A percentile compares a stretch with the other conserved stretches of the same genome.
Conservation (phyloP, 2,329 filamentous ascomycete genomes). For the Clonostachys rhizophaga region DNA sequence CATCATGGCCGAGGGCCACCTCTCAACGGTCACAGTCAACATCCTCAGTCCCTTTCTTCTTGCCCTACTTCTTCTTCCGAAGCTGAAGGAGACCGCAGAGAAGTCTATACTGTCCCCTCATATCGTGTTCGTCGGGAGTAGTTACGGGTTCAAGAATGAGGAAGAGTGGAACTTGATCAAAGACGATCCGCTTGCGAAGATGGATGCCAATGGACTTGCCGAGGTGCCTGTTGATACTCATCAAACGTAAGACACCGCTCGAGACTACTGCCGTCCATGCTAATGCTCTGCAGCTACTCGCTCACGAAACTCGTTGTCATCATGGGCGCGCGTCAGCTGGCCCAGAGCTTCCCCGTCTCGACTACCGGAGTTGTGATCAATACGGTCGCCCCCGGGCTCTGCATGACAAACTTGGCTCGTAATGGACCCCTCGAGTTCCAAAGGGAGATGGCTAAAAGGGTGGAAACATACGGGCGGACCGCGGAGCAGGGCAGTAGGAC, state of each 20-base stretch:
- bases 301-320: slow-evolving; percentile 21
- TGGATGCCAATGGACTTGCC: too few relatives aligned
- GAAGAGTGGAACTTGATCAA: not conserved
- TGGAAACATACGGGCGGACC: not conserved
- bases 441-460: not conserved
- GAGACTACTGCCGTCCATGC: too few relatives aligned
- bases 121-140: slow-evolving; percentile 22
- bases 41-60: slow-evolving; percentile 33
- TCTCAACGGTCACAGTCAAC: slow-evolving; percentile 2
- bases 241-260: too few relatives aligned
- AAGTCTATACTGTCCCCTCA: slow-evolving; percentile 23
- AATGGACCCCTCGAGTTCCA: not conserved
- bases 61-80: slow-evolving; percentile 33
- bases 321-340: slow-evolving; percentile 22
- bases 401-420: slow-evolving; percentile 5
- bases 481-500: slow-evolving; percentile 42
- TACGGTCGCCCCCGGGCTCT: slow-evolving; percentile 32
- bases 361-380: slow-evolving; percentile 29
- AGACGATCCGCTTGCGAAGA: too few relatives aligned
- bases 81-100: slow-evolving; percentile 26
- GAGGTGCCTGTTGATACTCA: too few relatives aligned
- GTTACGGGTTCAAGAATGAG: not conserved
- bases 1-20: not conserved
- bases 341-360: slow-evolving; percentile 17
- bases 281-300: slow-evolving; percentile 12